These are phyloP conservation scores for Magnaporthales sp. DNA, from an alignment of 2,329 filamentous ascomycete genomes.

Conservation along the genomic window DNA sequence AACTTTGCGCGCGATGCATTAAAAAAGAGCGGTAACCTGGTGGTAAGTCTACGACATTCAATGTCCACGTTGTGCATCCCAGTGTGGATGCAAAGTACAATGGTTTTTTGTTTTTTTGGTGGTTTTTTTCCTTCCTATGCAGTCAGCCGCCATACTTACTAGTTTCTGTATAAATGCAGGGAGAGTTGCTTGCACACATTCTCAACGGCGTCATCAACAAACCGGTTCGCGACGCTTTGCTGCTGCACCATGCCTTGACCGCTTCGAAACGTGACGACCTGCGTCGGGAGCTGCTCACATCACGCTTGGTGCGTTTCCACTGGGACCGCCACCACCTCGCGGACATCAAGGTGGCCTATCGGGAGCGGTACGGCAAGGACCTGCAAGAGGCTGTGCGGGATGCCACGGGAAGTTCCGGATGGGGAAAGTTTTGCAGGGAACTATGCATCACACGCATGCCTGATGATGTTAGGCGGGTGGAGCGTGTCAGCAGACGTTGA, in stretches of 20 bases:
- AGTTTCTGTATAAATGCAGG: slow-evolving; percentile 43
- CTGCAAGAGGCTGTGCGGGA: slow-evolving; percentile 73
- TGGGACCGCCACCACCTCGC: slow-evolving; percentile 84
- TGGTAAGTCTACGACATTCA: slow-evolving; percentile 53
- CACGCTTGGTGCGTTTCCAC: slow-evolving; percentile 78
- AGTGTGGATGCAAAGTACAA: background rate
- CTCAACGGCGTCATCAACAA: slow-evolving; percentile 96
- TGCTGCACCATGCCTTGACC: slow-evolving; percentile 83
- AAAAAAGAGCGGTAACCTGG: slow-evolving; percentile 81
- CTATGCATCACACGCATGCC: slow-evolving; percentile 56
- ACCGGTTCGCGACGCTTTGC: slow-evolving; percentile 82
- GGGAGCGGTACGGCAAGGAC: slow-evolving; percentile 63
- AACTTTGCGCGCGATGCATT: slow-evolving; percentile 88
- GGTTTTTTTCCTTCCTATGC: too few relatives aligned
- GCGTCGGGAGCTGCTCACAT: slow-evolving; percentile 80
- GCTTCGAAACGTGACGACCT: slow-evolving; percentile 61
- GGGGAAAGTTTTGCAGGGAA: slow-evolving; percentile 66
- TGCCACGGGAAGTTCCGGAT: slow-evolving; percentile 61
- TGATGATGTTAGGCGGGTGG: slow-evolving; percentile 46
- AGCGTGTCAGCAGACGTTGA: slow-evolving; percentile 19
- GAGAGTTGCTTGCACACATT: slow-evolving; percentile 88
- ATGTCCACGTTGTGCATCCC: background rate
- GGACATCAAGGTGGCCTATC: slow-evolving; percentile 71
- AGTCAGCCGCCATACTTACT: background rate
- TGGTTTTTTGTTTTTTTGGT: too few relatives aligned